Evolutionary conservation across 441 rosid species (phyloP).

Genomic region (Breynia disticha): DNA sequence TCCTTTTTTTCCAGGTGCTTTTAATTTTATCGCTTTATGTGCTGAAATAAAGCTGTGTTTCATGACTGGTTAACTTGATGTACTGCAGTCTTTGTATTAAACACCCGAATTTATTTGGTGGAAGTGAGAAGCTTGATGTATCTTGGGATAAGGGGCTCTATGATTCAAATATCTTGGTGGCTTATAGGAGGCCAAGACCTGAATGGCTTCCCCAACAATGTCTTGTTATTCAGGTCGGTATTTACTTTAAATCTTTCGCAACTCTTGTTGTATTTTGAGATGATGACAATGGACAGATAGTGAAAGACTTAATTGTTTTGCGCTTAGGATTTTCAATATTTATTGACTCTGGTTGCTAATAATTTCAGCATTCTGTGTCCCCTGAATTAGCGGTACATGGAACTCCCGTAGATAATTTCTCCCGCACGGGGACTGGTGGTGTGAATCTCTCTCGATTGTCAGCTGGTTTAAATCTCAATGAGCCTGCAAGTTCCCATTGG

Average conservation of each 20-base stretch:
- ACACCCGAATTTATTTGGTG: conserved; percentile 95
- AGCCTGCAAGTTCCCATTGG: conserved; percentile 79
- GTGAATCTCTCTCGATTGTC: conserved; percentile 80
- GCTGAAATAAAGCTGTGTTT: conserved; percentile 2
- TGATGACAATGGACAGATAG: background rate
- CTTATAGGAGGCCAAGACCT: conserved; percentile 88
- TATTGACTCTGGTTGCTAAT: conserved; percentile 12
- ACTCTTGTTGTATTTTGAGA: background rate
- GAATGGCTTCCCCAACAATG: conserved; percentile 90
- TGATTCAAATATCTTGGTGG: conserved; percentile 73
- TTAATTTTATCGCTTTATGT: no score
- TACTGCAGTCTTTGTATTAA: conserved; percentile 72
- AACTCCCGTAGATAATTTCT: conserved; percentile 65
- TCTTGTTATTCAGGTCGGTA: conserved; percentile 59
- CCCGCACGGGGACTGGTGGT: conserved; percentile 79
- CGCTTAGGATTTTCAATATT: background rate
- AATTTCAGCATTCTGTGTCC: conserved; percentile 71
- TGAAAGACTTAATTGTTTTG: background rate
- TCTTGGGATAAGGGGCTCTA: conserved; percentile 87
- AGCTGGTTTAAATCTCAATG: conserved; percentile 70
- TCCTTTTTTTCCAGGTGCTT: background rate
- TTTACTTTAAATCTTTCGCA: background rate
- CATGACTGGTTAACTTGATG: conserved; percentile 13
- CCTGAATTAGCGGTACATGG: conserved; percentile 97
- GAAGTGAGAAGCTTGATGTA: conserved; percentile 95